Conservation (phyloP, 148 eudicot species). For the Camellia japonica region DNA sequence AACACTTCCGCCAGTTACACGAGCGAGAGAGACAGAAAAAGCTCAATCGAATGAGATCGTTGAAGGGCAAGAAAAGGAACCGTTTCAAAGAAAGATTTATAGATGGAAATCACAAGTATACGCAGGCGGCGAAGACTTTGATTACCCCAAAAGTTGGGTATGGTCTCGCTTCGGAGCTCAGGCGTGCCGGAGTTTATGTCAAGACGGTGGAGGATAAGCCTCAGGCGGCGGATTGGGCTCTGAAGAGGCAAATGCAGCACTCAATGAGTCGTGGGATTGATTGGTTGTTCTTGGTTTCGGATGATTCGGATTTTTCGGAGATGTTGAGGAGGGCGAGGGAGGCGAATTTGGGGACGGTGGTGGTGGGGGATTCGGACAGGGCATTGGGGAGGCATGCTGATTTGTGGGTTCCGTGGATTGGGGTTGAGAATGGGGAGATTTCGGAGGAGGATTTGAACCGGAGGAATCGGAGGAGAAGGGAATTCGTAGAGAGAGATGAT, state of each 20-base stretch:
- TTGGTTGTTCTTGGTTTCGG: conserved; percentile 82
- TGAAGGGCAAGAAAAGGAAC: conserved; percentile 85
- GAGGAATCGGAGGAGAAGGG: conserved; percentile 33
- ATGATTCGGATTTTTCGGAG: conserved; percentile 82
- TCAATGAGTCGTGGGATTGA: conserved; percentile 73
- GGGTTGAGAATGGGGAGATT: conserved; percentile 76
- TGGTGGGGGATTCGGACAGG: conserved; percentile 76
- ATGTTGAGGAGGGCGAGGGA: conserved; percentile 84
- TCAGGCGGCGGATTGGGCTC: conserved; percentile 92
- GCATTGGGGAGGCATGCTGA: conserved; percentile 78
- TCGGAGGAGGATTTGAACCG: conserved; percentile 64
- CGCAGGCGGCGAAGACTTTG: conserved; percentile 66
- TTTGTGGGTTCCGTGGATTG: conserved; percentile 75
- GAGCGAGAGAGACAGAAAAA: conserved; percentile 84
- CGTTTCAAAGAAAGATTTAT: conserved; percentile 67
- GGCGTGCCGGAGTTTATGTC: conserved; percentile 83
- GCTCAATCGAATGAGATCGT: conserved; percentile 57
- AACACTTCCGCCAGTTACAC: conserved; percentile 72
- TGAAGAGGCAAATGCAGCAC: conserved; percentile 74
- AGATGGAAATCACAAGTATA: conserved; percentile 55
- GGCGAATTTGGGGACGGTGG: conserved; percentile 80
- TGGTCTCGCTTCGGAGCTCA: conserved; percentile 65
- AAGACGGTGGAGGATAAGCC: conserved; percentile 94
- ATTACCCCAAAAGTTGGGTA: conserved; percentile 70
- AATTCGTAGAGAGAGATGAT: conserved; percentile 24